Conservation (phyloP, 1,284 basidiomycete genomes). For the Veloboletus limbatus region DNA sequence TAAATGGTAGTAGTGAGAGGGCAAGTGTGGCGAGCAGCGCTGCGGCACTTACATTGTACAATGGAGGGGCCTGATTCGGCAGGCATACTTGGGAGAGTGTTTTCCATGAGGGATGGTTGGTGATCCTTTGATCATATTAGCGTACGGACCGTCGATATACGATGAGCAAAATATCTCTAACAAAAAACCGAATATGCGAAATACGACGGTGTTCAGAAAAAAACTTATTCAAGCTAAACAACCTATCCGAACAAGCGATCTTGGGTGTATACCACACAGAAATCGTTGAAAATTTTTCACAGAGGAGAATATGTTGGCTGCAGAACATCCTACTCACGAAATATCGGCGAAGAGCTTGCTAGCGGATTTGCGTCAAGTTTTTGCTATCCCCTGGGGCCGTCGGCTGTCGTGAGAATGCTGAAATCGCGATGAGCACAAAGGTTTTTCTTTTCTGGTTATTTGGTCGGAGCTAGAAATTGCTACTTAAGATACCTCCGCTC, state of each 20-base stretch:
- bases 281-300: constrained; percentile 10
- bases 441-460: constrained; percentile 32
- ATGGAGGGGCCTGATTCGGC: constrained; percentile 29
- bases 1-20: constrained; percentile 18
- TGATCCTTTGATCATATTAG: constrained; percentile 29
- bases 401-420: constrained; percentile 37
- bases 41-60: constrained; percentile 22
- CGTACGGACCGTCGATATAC: constrained; percentile 14
- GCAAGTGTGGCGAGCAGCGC: neutral
- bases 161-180: constrained; percentile 28
- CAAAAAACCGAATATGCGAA: constrained; percentile 36
- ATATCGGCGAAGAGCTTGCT: constrained; percentile 13
- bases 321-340: constrained; percentile 26
- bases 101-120: constrained; percentile 22
- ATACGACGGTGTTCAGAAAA: constrained; percentile 27
- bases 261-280: constrained; percentile 3
- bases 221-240: constrained; percentile 36
- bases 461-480: constrained; percentile 28
- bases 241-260: constrained; percentile 28
- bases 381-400: constrained; percentile 36
- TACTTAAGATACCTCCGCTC: constrained; percentile 3
- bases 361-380: constrained; percentile 25
- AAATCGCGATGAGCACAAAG: constrained; percentile 27
- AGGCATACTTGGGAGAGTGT: constrained; percentile 23
- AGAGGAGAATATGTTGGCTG: neutral